phyloP scores from a whole-genome alignment of 2,329 filamentous ascomycete genomes.

The Talaromyces pinophilus region DNA sequence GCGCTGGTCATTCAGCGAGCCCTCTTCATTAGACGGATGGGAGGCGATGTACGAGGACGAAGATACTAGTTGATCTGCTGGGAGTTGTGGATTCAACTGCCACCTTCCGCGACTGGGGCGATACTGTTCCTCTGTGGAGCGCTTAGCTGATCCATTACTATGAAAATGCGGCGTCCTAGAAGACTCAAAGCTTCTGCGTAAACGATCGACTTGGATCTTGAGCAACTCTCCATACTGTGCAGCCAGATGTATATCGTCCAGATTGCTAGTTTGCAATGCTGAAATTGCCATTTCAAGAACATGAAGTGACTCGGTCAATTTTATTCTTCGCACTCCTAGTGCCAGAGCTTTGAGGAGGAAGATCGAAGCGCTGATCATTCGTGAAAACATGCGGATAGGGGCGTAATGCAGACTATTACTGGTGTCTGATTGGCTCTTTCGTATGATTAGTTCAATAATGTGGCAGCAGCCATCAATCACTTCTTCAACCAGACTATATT shows the following conservation, averaged over 20 bases:
- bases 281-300: background rate
- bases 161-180: background rate
- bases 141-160: background rate
- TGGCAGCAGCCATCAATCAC: background rate
- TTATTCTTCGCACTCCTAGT: constrained; percentile 51
- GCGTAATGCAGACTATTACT: constrained; percentile 23
- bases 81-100: background rate
- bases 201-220: constrained; percentile 46
- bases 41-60: background rate
- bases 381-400: constrained; percentile 55
- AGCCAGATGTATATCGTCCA: constrained; percentile 56
- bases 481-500: background rate
- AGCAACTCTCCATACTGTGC: constrained; percentile 53
- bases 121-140: background rate
- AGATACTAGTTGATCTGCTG: background rate
- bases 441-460: background rate
- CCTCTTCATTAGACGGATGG: background rate
- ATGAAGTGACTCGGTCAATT: constrained; percentile 45
- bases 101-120: background rate
- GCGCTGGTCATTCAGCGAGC: background rate
- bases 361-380: constrained; percentile 49
- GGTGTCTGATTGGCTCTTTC: background rate
- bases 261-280: constrained; percentile 44
- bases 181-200: constrained; percentile 31
- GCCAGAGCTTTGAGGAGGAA: constrained; percentile 56